phyloP scores from a whole-genome alignment of 2,329 filamentous ascomycete genomes.

The Zopfia rhizophila region DNA sequence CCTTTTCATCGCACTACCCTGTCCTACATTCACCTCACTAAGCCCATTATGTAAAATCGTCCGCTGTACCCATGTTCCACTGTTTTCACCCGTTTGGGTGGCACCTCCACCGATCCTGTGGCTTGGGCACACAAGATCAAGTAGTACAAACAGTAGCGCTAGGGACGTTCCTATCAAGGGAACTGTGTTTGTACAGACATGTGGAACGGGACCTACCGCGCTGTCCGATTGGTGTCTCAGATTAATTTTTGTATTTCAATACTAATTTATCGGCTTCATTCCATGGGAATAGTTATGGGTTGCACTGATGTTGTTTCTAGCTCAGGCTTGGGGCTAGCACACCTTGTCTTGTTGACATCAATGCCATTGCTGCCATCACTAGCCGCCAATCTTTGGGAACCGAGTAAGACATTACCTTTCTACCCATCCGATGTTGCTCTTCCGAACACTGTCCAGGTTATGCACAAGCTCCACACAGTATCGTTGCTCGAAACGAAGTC shows the following conservation, averaged over 20 bases:
- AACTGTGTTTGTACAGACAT: slow-evolving; percentile 10
- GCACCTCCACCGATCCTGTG: slow-evolving; percentile 32
- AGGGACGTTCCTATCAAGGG: too few relatives aligned
- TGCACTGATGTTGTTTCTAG: slow-evolving; percentile 25
- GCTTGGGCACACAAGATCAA: slow-evolving; percentile 29
- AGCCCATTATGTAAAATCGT: neutral
- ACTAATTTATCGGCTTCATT: neutral
- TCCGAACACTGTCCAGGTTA: too few relatives aligned
- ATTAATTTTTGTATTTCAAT: neutral
- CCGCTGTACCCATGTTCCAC: slow-evolving; percentile 34
- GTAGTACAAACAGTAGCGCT: slow-evolving; percentile 17
- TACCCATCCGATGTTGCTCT: too few relatives aligned
- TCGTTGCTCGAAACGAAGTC: too few relatives aligned
- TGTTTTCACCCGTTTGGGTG: slow-evolving; percentile 25
- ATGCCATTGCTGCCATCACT: too few relatives aligned
- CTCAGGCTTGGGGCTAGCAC: slow-evolving; percentile 1
- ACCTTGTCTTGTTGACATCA: too few relatives aligned
- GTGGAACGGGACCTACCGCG: slow-evolving; percentile 28
- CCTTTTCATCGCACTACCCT: slow-evolving; percentile 12
- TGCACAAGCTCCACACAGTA: too few relatives aligned
- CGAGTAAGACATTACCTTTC: neutral
- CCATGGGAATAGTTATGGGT: slow-evolving; percentile 24
- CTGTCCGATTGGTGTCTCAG: slow-evolving; percentile 42
- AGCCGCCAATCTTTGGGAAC: slow-evolving; percentile 4
- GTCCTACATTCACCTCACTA: slow-evolving; percentile 13